Conservation (phyloP, 1,284 basidiomycete species). For the Irpex lacteus region DNA sequence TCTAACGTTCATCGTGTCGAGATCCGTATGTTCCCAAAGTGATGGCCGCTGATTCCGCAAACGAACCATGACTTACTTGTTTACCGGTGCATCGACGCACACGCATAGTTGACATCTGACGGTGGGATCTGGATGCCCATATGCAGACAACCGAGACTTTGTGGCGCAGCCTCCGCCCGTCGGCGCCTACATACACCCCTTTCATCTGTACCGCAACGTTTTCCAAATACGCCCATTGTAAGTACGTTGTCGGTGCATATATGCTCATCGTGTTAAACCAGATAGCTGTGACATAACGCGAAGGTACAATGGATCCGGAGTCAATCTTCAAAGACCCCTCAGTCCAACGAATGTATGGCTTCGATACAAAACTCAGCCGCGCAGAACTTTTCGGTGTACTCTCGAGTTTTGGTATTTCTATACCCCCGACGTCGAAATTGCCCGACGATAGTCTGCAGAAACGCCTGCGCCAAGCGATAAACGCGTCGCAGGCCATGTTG, state of each 20-base stretch:
- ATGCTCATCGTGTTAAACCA: too few species aligned
- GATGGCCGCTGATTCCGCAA: too few species aligned
- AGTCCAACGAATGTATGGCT: neutral
- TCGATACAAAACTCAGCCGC: neutral
- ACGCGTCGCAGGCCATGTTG: conserved; percentile 21
- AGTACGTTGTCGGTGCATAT: neutral
- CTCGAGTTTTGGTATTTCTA: conserved; percentile 1
- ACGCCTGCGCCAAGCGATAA: conserved; percentile 26
- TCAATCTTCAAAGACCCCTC: neutral
- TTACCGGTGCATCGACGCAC: too few species aligned
- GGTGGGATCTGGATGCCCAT: neutral
- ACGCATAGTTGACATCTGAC: too few species aligned
- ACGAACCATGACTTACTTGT: too few species aligned
- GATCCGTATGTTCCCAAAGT: too few species aligned
- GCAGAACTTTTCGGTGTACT: neutral
- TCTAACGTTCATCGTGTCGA: too few species aligned
- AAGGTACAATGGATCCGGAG: conserved; percentile 11
- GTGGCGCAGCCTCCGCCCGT: neutral
- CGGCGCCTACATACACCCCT: neutral
- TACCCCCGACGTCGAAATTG: conserved; percentile 26
- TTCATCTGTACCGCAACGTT: neutral
- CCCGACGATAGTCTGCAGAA: conserved; percentile 25
- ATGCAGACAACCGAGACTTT: neutral
- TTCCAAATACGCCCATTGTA: neutral
- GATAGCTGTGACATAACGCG: too few species aligned